Evolutionary conservation across 192 early-diverging fungal genomes (phyloP).

Genomic region (Linnemannia elongata): DNA sequence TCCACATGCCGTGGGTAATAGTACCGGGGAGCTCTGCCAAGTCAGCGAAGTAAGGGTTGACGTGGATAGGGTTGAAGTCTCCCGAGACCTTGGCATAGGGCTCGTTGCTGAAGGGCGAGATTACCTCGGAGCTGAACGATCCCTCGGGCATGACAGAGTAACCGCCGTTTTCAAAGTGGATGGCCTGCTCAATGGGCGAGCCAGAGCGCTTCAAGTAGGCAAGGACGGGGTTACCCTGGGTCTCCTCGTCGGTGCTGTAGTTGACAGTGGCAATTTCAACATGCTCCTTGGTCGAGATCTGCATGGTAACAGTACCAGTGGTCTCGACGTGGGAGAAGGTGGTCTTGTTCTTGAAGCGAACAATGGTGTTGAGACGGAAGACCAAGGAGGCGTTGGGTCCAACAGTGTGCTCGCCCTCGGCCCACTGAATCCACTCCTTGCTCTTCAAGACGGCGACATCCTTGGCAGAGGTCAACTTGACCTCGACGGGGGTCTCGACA

Average conservation of each 20-base stretch:
- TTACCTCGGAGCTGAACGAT: conserved; percentile 88
- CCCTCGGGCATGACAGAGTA: conserved; percentile 93
- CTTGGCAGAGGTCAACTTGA: conserved; percentile 79
- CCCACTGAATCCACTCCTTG: conserved; percentile 91
- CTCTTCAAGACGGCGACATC: conserved; percentile 92
- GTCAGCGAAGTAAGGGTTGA: conserved; percentile 95
- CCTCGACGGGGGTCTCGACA: conserved; percentile 83
- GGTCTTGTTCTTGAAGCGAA: conserved; percentile 69
- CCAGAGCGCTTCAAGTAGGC: conserved; percentile 92
- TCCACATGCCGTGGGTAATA: conserved; percentile 99
- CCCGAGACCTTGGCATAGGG: conserved; percentile 90
- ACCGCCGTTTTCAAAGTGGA: conserved; percentile 91
- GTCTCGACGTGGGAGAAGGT: conserved; percentile 82
- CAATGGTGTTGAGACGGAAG: conserved; percentile 82
- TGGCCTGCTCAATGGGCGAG: conserved; percentile 87
- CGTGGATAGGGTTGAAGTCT: conserved; percentile 97
- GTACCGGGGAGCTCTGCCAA: conserved; percentile 91
- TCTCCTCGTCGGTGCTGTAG: conserved; percentile 76
- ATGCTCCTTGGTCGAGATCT: conserved; percentile 85
- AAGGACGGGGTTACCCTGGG: conserved; percentile 89
- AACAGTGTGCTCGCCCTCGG: conserved; percentile 70
- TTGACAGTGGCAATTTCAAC: conserved; percentile 87
- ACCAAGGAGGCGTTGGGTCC: conserved; percentile 73
- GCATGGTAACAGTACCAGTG: conserved; percentile 79
- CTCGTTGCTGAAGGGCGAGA: conserved; percentile 88